These are phyloP conservation scores for Spathaspora sp. DNA, from an alignment of 1,139 yeast genomes.

Conservation along the genomic window DNA sequence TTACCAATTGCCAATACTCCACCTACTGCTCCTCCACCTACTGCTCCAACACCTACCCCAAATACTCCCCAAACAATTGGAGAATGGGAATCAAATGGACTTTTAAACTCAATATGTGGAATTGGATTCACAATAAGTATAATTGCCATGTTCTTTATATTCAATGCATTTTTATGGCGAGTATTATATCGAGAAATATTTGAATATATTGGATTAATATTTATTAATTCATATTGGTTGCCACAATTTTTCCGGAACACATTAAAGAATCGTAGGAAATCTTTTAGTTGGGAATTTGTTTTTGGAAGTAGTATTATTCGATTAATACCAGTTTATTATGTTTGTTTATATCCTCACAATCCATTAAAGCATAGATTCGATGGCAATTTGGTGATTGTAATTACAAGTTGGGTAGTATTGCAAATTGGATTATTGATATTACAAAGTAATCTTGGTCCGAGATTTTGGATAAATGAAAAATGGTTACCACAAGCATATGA, in stretches of 20 bases:
- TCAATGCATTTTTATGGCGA: slow-evolving; percentile 69
- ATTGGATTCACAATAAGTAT: slow-evolving; percentile 61
- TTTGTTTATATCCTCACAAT: slow-evolving; percentile 43
- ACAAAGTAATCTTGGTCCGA: slow-evolving; percentile 70
- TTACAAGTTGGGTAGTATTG: slow-evolving; percentile 52
- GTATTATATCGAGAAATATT: slow-evolving; percentile 50
- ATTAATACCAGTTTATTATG: slow-evolving; percentile 62
- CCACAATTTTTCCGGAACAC: slow-evolving; percentile 87
- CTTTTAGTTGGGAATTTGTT: slow-evolving; percentile 71
- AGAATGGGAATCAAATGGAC: slow-evolving; percentile 24
- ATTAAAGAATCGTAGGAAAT: slow-evolving; percentile 63
- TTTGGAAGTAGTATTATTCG: slow-evolving; percentile 65
- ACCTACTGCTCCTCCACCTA: slow-evolving; percentile 17
- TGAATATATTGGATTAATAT: slow-evolving; percentile 54
- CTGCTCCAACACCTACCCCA: slow-evolving; percentile 15
- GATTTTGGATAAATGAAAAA: slow-evolving; percentile 78
- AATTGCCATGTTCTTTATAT: slow-evolving; percentile 55
- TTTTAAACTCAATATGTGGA: slow-evolving; percentile 58
- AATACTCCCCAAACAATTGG: slow-evolving; percentile 9
- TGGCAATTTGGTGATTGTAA: slow-evolving; percentile 41
- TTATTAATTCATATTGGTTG: slow-evolving; percentile 77
- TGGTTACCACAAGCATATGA: slow-evolving; percentile 78
- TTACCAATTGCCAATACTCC: slow-evolving; percentile 14
- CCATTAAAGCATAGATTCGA: slow-evolving; percentile 59
- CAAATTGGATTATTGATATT: slow-evolving; percentile 58